Base-by-base conservation (phyloP, 1,139 yeast genomes). In the Lodderomyces elongisporus region DNA sequence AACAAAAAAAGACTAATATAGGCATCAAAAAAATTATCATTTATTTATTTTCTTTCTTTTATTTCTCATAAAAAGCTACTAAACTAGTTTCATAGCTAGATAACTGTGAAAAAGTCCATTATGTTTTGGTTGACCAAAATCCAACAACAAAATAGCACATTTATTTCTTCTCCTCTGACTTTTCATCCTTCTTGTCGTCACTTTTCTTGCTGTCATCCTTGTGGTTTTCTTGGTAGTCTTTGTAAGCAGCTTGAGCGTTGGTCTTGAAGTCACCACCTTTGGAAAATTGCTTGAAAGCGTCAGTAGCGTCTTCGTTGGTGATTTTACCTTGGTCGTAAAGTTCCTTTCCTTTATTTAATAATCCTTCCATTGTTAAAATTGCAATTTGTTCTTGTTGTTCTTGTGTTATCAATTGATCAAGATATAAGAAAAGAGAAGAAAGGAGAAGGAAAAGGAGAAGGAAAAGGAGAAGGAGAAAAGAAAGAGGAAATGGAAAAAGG, bases 181-280 rank as follows among this genome's bases (percentile, higher is more conserved):
- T 20, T 10, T 20, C 22, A 8, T 20, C 22, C 7, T 7, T 20
- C 22, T 20, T 20, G 22, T 20, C 22, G 7, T 20, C 22, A 10
- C 9, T 20, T 25, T 35, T 29, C 31, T 36, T 36, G 27, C 31
- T 35, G 25, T 48, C 51, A 28, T 42, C 42, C 31, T 47, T 40
- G 30, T 42, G 42, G 40, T 44, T 48, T 23, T 49, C 41, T 30
- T 46, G 37, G 44, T 47, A 52, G 14, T 51, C 58, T 31, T 44
- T 39, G 51, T 54, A 61, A 36, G 63, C 65, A 39, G 54, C 48
- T 46, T 59, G 53, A 43, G 67, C 69, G 44, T 58, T 56, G 43
- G 58, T 60, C 13, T 47, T 31, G 46, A 49, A 46, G 16, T 38
- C 38, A 31, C 60, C 42, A 41, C 66, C 67, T 40, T 50, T 47